These are phyloP conservation scores for Lentithecium fluviatile DNA, from an alignment of 495 filamentous ascomycete genomes.

Conservation along the genomic window DNA sequence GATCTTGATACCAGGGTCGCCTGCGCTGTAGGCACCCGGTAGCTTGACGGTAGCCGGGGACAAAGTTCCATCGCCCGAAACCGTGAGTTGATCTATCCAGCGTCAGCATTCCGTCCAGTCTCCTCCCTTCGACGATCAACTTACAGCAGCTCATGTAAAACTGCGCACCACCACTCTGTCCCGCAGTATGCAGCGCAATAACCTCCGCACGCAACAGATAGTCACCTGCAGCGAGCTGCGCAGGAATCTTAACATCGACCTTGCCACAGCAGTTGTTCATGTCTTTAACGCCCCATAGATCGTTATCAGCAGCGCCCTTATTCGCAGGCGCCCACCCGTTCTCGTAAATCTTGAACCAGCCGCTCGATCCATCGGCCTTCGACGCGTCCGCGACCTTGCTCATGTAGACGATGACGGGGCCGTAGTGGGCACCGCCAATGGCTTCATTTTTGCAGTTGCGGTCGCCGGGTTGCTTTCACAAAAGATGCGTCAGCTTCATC, in stretches of 20 bases:
- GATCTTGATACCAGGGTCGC: constrained; percentile 50
- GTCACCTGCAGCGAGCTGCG: constrained; percentile 35
- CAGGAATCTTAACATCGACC: constrained; percentile 51
- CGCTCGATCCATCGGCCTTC: constrained; percentile 40
- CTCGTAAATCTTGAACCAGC: constrained; percentile 39
- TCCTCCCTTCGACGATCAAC: not conserved
- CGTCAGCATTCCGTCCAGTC: too few relatives aligned
- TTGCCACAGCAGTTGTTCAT: constrained; percentile 41
- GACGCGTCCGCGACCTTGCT: constrained; percentile 38
- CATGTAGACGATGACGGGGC: constrained; percentile 36
- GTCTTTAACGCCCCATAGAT: constrained; percentile 35
- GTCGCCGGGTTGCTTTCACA: constrained; percentile 19
- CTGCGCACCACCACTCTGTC: constrained; percentile 48
- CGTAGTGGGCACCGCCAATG: constrained; percentile 39
- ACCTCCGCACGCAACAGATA: constrained; percentile 37
- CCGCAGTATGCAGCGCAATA: constrained; percentile 47
- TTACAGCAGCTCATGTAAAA: constrained; percentile 53
- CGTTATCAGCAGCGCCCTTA: constrained; percentile 36
- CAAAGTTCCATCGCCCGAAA: constrained; percentile 54
- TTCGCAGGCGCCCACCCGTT: constrained; percentile 31
- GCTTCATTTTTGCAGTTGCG: constrained; percentile 36
- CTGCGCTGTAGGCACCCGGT: constrained; percentile 53
- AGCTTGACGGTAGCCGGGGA: constrained; percentile 50
- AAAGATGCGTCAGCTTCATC: not conserved
- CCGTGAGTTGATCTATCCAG: constrained; percentile 53